Conservation (phyloP, 768 basidiomycete genomes). For the Leccinum broughii region DNA sequence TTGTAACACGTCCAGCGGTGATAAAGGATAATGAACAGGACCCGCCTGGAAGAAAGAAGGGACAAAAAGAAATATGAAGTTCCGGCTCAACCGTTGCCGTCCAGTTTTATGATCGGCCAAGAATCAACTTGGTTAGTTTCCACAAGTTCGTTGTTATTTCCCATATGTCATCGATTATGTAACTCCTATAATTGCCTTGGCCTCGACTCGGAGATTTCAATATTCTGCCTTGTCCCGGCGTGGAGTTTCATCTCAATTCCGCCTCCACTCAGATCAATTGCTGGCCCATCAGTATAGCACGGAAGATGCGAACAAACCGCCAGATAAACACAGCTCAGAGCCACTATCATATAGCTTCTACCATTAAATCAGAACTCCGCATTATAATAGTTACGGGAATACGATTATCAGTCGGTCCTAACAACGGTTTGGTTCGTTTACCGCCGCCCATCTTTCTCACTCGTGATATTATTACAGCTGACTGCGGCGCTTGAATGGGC, state of each 20-base stretch:
- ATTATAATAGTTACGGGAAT: background rate
- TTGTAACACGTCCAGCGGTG: constrained; percentile 21
- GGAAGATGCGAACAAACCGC: background rate
- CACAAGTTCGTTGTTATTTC: background rate
- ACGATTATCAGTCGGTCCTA: background rate
- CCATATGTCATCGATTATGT: background rate
- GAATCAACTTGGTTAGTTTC: background rate
- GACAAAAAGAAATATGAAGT: background rate
- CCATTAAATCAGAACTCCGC: background rate
- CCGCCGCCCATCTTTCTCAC: background rate
- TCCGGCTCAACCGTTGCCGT: constrained; percentile 3
- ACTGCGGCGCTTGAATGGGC: background rate
- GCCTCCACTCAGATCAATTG: background rate
- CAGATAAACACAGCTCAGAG: background rate
- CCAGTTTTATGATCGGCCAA: constrained; percentile 6
- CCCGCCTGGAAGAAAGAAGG: constrained; percentile 28
- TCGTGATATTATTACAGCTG: background rate
- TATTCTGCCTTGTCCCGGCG: background rate
- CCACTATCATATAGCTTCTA: background rate
- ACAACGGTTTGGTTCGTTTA: background rate
- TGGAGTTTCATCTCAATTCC: background rate
- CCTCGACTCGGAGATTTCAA: background rate
- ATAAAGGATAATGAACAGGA: constrained; percentile 19
- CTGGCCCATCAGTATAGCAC: background rate
- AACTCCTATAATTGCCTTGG: background rate